Percentiles rank a stretch among this genome's conserved stretches.
Conservation (phyloP, 2,329 filamentous ascomycete genomes). For the Nemania sp. region DNA sequence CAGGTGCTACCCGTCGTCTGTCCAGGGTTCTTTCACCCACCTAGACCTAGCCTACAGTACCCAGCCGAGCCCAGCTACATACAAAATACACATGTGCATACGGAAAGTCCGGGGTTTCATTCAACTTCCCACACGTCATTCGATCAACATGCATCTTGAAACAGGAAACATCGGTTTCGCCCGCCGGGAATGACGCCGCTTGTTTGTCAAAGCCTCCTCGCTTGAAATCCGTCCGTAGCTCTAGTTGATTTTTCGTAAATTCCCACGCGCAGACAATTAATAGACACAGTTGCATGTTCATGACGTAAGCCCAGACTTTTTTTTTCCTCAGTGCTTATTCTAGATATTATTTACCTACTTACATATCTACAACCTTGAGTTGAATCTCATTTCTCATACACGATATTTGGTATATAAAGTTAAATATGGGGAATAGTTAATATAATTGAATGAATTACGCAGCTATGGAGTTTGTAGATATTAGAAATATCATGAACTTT, state of each 20-base stretch:
- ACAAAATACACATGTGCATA: too few species aligned
- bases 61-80: too few species aligned
- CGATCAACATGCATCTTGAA: constrained; percentile 14
- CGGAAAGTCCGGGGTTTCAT: constrained; percentile 16
- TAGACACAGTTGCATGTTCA: background rate
- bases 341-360: too few species aligned
- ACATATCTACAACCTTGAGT: too few species aligned
- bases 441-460: too few species aligned
- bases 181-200: constrained; percentile 3
- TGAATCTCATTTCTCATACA: too few species aligned
- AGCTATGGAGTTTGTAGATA: too few species aligned
- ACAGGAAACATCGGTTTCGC: constrained; percentile 10
- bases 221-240: constrained; percentile 8
- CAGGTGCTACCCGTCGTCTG: background rate
- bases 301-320: background rate
- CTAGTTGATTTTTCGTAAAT: background rate
- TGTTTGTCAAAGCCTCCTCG: constrained; percentile 8
- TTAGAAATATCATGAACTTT: too few species aligned
- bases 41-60: too few species aligned
- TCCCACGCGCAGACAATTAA: background rate
- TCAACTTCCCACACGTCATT: constrained; percentile 31
- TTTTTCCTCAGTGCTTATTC: background rate
- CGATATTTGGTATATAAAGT: too few species aligned
- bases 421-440: too few species aligned
- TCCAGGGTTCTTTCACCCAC: background rate